A percentile compares a stretch with the other conserved stretches of the same genome.
Evolutionary conservation across 202 grass and related monocot genomes (phyloP).

Genomic region (Eragrostis tef): DNA sequence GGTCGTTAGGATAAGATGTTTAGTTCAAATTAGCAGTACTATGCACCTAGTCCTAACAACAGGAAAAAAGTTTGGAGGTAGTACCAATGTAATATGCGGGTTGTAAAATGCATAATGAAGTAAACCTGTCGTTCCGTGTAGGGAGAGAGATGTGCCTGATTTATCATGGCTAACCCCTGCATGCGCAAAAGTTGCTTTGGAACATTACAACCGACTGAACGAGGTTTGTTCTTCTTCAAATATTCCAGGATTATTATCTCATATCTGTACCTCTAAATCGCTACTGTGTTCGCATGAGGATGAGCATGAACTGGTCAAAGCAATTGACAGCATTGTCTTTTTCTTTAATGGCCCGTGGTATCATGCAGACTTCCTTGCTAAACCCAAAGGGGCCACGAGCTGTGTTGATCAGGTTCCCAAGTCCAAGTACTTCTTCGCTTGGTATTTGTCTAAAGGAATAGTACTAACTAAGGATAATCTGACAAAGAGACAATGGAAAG

Average conservation of each 20-base stretch:
- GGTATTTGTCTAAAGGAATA: too few relatives aligned
- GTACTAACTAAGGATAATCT: too few relatives aligned
- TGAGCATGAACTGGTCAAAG: constrained; percentile 21
- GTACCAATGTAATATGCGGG: too few relatives aligned
- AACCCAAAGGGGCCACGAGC: neutral
- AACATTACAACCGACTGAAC: constrained; percentile 36
- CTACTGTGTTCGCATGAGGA: neutral
- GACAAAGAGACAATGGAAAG: too few relatives aligned
- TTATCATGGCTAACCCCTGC: neutral
- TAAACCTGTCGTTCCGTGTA: neutral
- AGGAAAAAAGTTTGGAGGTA: too few relatives aligned
- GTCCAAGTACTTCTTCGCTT: constrained; percentile 31
- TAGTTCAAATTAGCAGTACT: too few relatives aligned
- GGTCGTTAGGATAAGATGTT: too few relatives aligned
- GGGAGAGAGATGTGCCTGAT: neutral
- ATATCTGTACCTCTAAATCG: neutral
- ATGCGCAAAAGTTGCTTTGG: constrained; percentile 25
- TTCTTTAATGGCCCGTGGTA: neutral
- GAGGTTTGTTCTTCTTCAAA: constrained; percentile 14
- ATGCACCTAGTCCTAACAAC: too few relatives aligned
- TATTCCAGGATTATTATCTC: neutral
- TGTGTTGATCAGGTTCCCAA: constrained; percentile 3
- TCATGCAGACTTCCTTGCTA: constrained; percentile 34
- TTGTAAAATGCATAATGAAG: too few relatives aligned
- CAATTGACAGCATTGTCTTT: neutral